phyloP scores from a whole-genome alignment of 345 rosid genomes.

The Euphorbia peplus region DNA sequence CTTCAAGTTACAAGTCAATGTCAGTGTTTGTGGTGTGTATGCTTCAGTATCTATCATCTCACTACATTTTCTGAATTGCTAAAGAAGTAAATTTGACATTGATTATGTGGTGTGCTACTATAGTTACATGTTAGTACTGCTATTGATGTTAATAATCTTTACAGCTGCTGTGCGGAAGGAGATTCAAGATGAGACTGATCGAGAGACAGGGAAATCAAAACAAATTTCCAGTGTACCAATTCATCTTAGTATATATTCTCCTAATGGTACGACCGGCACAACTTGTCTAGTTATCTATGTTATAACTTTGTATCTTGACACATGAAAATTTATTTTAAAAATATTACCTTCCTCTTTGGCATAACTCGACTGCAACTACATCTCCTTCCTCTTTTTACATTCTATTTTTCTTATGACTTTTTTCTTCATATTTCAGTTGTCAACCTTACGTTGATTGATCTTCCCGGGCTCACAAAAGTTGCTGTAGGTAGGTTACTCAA shows the following conservation, averaged over 20 bases:
- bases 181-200: conserved; percentile 96
- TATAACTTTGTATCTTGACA: neutral
- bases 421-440: conserved; percentile 58
- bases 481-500: conserved; percentile 73
- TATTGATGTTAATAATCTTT: conserved; percentile 8
- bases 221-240: conserved; percentile 94
- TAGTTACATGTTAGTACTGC: neutral
- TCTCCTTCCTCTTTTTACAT: neutral
- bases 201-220: conserved; percentile 92
- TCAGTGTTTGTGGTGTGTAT: neutral
- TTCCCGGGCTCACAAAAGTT: conserved; percentile 99
- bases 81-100: neutral
- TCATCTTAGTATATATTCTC: conserved; percentile 96
- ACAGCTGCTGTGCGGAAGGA: conserved; percentile 98
- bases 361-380: neutral
- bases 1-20: neutral
- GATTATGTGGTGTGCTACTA: neutral
- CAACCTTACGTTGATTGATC: conserved; percentile 93
- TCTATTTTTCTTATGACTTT: neutral
- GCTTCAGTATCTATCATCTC: neutral
- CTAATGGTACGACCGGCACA: conserved; percentile 47
- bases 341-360: neutral
- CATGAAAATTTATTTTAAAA: neutral
- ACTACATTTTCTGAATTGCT: neutral
- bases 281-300: neutral